phyloP scores from a whole-genome alignment of 2,329 filamentous ascomycete genomes.

The Aureobasidium sp. region DNA sequence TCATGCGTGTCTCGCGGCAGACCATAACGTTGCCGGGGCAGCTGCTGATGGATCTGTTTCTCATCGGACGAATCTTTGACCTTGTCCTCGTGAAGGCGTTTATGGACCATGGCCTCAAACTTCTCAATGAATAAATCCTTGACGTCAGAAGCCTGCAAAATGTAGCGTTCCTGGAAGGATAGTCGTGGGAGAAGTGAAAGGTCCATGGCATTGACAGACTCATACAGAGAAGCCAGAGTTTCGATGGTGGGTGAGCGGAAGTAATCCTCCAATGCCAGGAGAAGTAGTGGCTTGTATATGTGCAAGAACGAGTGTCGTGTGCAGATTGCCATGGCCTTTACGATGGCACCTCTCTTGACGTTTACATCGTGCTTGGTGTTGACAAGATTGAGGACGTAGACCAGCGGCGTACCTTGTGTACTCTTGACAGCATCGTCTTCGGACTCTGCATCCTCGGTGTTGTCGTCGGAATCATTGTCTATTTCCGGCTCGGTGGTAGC shows the following conservation, averaged over 20 bases:
- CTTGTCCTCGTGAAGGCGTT: constrained; percentile 75
- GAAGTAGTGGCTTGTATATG: constrained; percentile 97
- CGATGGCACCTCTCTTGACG: constrained; percentile 91
- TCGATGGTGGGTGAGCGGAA: constrained; percentile 92
- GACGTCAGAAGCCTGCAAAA: constrained; percentile 90
- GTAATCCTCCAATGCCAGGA: constrained; percentile 95
- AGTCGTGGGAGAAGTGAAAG: constrained; percentile 91
- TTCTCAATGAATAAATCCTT: constrained; percentile 99
- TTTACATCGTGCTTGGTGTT: constrained; percentile 98
- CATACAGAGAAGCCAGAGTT: constrained; percentile 88
- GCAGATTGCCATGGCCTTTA: constrained; percentile 99
- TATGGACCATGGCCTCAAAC: constrained; percentile 94
- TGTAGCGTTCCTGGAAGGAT: constrained; percentile 83
- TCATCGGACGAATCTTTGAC: constrained; percentile 29
- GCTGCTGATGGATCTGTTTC: constrained; percentile 7
- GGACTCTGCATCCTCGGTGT: constrained; percentile 49
- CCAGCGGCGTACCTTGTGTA: constrained; percentile 87
- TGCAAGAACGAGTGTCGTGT: constrained; percentile 97
- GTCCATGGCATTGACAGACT: constrained; percentile 97
- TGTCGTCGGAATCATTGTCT: constrained; percentile 57
- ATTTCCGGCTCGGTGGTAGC: constrained; percentile 54
- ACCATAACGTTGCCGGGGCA: constrained; percentile 61
- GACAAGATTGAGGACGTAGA: constrained; percentile 97
- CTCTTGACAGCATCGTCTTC: constrained; percentile 59
- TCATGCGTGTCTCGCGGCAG: constrained; percentile 97